Evolutionary conservation across 2,329 filamentous ascomycete species (phyloP), one percentile per base, ranked within the genome.

Genomic region (Trichophyton rubrum): DNA sequence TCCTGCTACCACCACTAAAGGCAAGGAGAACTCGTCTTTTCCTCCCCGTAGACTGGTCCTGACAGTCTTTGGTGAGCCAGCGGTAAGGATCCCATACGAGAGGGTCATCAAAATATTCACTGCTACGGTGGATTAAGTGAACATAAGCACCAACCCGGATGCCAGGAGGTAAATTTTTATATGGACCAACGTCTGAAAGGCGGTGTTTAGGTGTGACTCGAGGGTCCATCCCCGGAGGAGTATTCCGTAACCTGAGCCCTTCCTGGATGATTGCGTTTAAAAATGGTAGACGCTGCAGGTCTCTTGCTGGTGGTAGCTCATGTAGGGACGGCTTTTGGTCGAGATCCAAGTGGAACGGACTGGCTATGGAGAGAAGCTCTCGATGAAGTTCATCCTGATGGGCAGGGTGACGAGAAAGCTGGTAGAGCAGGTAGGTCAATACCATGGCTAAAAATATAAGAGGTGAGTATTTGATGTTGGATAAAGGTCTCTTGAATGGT

Each of bases 371-470:
- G 20, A 55, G 40, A 35, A 62, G 53, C 30, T 62, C 61, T n/a
- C 58, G 40, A 30, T 53, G 61, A 41, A 62, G 55, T 41, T 62
- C 33, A 17, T 62, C 61, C 38, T 62, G 61, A 27, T 55, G 38
- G 24, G 60, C 43, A 40, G 55, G 58, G 15, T 60, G 59, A 53
- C 59, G 58, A 27, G 61, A 62, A 33, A 62, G 27, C 30, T 62
- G 55, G 1, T 58, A 56, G n/a, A 62, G 58, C 47, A 62, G 49
- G 55, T 60, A 62, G 1, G 58, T 60, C 20, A 62, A 62, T 9
- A 58, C 60, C 20, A 62, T 59, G 11, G 58, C 61, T 58, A 41
- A 1, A 27, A 79, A 20, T 7, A 15, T 7, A 43, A 43, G 4
- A 43, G 20, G n/a, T 43, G 7, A 43, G 40, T 7, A 43, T 20